phyloP scores from a whole-genome alignment of 2,329 filamentous ascomycete genomes.

The Botryotinia narcissicola region DNA sequence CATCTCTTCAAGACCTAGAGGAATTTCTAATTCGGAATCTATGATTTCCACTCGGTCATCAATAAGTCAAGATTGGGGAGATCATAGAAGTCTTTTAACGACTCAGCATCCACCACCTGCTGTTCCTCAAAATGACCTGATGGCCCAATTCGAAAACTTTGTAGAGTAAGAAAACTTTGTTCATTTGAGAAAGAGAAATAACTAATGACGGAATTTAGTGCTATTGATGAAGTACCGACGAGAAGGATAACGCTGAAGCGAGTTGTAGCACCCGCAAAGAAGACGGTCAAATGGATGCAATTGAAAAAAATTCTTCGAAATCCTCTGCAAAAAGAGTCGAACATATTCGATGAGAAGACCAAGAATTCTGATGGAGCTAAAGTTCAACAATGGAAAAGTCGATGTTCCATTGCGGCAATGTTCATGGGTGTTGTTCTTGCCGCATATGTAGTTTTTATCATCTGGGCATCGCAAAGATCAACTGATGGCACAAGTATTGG shows the following conservation, averaged over 20 bases:
- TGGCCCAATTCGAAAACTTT: conserved; percentile 16
- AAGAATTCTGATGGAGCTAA: neutral
- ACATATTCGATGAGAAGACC: neutral
- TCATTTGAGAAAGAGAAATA: neutral
- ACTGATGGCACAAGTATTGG: conserved; percentile 22
- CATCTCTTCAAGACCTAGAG: neutral
- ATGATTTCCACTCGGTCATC: neutral
- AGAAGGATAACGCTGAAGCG: conserved; percentile 3
- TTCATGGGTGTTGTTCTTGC: conserved; percentile 23
- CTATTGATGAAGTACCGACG: conserved; percentile 6
- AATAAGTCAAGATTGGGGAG: conserved; percentile 8
- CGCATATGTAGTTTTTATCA: conserved; percentile 27
- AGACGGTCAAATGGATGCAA: neutral
- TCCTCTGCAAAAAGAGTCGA: neutral
- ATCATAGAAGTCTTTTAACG: conserved; percentile 6
- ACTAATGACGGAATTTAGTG: neutral
- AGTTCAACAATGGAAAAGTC: conserved; percentile 2
- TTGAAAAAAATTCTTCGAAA: neutral
- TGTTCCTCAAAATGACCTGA: conserved; percentile 1
- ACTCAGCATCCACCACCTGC: neutral
- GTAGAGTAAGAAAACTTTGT: conserved; percentile 17
- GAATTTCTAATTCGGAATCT: conserved; percentile 15
- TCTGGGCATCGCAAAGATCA: conserved; percentile 24
- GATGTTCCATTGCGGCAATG: neutral
- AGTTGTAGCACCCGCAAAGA: neutral